Evolutionary conservation across 208 protist genomes (phyloP), one percentile per base, ranked within the genome.

Genomic region (Strigomonas culicis): DNA sequence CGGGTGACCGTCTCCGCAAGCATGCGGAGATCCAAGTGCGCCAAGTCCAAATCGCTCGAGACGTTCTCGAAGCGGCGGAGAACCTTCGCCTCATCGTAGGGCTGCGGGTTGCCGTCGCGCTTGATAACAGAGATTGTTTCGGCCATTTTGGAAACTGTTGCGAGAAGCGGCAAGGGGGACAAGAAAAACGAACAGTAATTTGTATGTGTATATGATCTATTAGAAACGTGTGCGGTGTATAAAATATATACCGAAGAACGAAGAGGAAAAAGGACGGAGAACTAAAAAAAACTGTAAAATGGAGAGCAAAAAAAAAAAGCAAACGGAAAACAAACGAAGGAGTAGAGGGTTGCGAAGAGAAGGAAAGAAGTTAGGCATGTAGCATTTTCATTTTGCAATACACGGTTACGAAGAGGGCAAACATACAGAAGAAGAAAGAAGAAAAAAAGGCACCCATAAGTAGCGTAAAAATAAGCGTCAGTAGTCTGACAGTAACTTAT

Each of bases 1-100:
- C 69, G 66, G 17, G 79, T 75, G 8, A 99, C 91, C 22, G 94
- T 98, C 63, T 98, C 78, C 1, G 84, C 84, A 17, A 98, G 70
- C 46, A 76, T 74, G 34, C 82, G 69, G 28, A 96, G 47, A 50
- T 94, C 79, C 25, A 97, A 69, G 60, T 83, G 56, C 21, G 79
- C 65, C 13, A 47, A 0, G 73, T 93, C 80, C 13, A 96, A 70
- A 22, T 73, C 82, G 15, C 70, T 60, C 36, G 67, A 34, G 22
- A 87, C 68, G n/a, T 63, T 21, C 63, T 80, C 57, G 11, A 95
- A 72, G 43, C 84, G 73, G 46, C 61, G 51, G 53, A 53, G 67
- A 25, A 97, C 57, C 75, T 93, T 92, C 0, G 59, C 63, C 0
- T 39, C 53, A 67, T 86, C 74, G 69, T 89, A 92, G 4, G 68